Base-by-base conservation (phyloP, 495 filamentous ascomycete species). In the Astrocystis sublimbata region DNA sequence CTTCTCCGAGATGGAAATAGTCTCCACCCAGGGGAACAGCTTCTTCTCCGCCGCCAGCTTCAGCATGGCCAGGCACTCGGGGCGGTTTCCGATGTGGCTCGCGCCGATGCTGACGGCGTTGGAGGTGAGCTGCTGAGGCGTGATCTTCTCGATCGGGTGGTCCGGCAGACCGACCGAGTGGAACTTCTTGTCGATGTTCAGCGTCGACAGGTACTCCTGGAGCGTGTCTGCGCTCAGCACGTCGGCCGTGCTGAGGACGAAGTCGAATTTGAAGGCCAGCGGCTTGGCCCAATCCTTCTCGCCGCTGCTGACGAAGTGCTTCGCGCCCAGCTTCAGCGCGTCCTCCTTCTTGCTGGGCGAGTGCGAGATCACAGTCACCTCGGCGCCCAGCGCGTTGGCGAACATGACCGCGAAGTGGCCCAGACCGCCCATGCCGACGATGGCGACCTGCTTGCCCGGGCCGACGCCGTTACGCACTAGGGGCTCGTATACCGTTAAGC, bases 41-140 rank as follows among this genome's bases (percentile, higher is more conserved):
- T 84, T 82, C 85, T 89, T 88, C 70, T 93, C 88, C 5, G 83
- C 85, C 3, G 88, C 89, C 60, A 93, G 68, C 76, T 90, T 82
- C 71, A 93, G 70, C 90, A 93, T 92, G 30, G 76, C 79, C 47
- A 88, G 63, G 80, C 88, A 89, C 83, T 93, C 90, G 24, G 80
- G 77, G 9, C 88, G 79, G 65, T 84, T 88, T 3, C 90, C 89
- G 65, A 92, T 81, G 69, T 92, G 90, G 59, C 81, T 87, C 4
- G 83, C 88, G 3, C 84, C 83, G 28, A 92, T 81, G 62, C 86
- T 84, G 60, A 81, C 82, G 15, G 86, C 88, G 65, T 89, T 90
- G 5, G 77, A 63, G 40, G 83, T 80, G 67, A 92, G 83, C 51
- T 81, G 82, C 72, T 86, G 79, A 0, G 85, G 84, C 74, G 79